A percentile compares a stretch with the other conserved stretches of the same genome.
Evolutionary conservation across 2,329 filamentous ascomycete species (phyloP).

Genomic region (Verticillium isaacii): DNA sequence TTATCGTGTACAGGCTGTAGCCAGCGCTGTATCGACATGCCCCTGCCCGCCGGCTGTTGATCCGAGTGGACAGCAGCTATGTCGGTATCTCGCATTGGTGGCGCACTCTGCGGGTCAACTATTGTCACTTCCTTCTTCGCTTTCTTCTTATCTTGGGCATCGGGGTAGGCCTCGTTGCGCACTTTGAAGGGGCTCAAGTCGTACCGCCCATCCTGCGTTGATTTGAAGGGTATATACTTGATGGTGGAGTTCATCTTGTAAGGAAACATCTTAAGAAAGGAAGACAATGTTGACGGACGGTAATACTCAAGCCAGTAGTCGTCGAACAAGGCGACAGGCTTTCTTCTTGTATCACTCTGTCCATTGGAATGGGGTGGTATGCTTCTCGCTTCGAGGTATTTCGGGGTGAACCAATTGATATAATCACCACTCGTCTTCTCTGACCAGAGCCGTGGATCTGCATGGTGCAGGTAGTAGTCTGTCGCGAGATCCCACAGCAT

Average conservation of each 20-base stretch:
- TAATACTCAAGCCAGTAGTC: conserved; percentile 99
- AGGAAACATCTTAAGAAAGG: conserved; percentile 86
- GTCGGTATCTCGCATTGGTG: conserved; percentile 22
- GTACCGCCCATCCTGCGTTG: conserved; percentile 67
- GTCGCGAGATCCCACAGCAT: conserved; percentile 96
- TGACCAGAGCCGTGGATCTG: conserved; percentile 71
- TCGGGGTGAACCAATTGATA: conserved; percentile 82
- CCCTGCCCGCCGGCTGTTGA: conserved; percentile 22
- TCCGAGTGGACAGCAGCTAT: conserved; percentile 30
- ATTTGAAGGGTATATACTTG: conserved; percentile 73
- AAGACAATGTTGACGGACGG: conserved; percentile 79
- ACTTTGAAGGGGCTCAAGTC: conserved; percentile 87
- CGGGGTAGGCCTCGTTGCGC: conserved; percentile 58
- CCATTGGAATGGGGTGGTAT: conserved; percentile 39
- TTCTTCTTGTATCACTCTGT: conserved; percentile 30
- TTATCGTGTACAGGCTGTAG: conserved; percentile 39
- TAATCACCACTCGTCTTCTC: conserved; percentile 63
- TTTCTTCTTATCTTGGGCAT: conserved; percentile 57
- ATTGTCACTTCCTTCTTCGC: conserved; percentile 66
- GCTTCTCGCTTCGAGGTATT: conserved; percentile 20
- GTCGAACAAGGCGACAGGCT: conserved; percentile 63
- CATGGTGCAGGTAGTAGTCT: conserved; percentile 94
- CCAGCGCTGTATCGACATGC: conserved; percentile 48
- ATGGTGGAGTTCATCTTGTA: conserved; percentile 89
- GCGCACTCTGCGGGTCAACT: conserved; percentile 50